Percentiles rank a stretch among this genome's conserved stretches.
These are phyloP conservation scores for Cyclanthera cordifolia DNA, from an alignment of 306 rosid genomes.

Conservation along the genomic window DNA sequence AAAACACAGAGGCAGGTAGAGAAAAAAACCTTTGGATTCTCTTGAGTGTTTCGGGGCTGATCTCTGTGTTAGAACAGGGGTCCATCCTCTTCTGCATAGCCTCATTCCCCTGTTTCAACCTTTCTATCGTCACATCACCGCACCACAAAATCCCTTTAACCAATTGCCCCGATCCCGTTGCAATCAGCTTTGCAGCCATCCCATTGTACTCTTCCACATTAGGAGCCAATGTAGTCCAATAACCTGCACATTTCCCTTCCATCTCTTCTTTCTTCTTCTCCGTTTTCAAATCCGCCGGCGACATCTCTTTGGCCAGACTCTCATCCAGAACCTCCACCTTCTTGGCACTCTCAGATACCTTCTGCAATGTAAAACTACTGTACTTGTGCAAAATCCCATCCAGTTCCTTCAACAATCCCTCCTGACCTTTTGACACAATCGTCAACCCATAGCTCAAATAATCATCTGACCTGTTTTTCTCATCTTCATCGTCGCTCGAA, in stretches of 20 bases:
- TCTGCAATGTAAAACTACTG: conserved; percentile 55
- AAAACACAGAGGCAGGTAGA: not conserved
- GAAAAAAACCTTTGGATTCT: conserved; percentile 57
- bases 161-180: conserved; percentile 64
- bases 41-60: conserved; percentile 65
- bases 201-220: conserved; percentile 89
- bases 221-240: conserved; percentile 95
- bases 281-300: conserved; percentile 57
- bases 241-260: conserved; percentile 57
- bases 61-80: conserved; percentile 32
- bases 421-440: conserved; percentile 75
- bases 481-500: conserved; percentile 29
- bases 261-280: conserved; percentile 57
- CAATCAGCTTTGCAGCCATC: conserved; percentile 54
- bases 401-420: conserved; percentile 36
- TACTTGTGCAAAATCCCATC: conserved; percentile 39
- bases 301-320: conserved; percentile 42
- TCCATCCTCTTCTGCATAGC: conserved; percentile 59
- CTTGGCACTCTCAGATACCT: conserved; percentile 53
- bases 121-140: conserved; percentile 81
- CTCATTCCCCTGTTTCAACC: conserved; percentile 72
- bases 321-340: conserved; percentile 56
- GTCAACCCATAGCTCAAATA: conserved; percentile 74
- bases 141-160: conserved; percentile 88
- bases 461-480: not conserved